A percentile compares a stretch with the other conserved stretches of the same genome.
Evolutionary conservation across 2,329 filamentous ascomycete species (phyloP).

Genomic region (Didymellaceae sp.): DNA sequence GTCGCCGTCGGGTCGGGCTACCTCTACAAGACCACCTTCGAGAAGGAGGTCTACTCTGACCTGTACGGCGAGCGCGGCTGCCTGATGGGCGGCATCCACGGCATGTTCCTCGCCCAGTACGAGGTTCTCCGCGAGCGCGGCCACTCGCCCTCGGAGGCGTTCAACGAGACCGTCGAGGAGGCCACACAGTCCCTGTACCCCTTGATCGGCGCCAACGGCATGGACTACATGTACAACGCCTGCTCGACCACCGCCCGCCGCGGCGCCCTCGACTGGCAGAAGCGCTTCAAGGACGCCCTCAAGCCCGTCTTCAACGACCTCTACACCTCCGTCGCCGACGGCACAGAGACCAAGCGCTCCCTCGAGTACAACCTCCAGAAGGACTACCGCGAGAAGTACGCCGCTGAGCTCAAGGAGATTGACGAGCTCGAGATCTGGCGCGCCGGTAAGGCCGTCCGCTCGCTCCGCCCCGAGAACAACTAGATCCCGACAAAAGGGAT

Average conservation of each 20-base stretch:
- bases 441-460: slow-evolving; percentile 93
- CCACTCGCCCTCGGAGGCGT: slow-evolving; percentile 96
- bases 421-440: slow-evolving; percentile 98
- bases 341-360: slow-evolving; percentile 92
- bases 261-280: slow-evolving; percentile 98
- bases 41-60: slow-evolving; percentile 99
- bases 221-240: slow-evolving; percentile 99
- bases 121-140: slow-evolving; percentile 99
- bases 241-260: slow-evolving; percentile 98
- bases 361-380: slow-evolving; percentile 95
- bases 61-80: slow-evolving; percentile 99
- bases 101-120: slow-evolving; percentile 99
- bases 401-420: slow-evolving; percentile 99
- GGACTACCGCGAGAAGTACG: slow-evolving; percentile 97
- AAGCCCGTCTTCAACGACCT: slow-evolving; percentile 99
- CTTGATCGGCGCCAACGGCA: slow-evolving; percentile 94
- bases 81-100: slow-evolving; percentile 99
- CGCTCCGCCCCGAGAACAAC: slow-evolving; percentile 50
- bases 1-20: slow-evolving; percentile 97
- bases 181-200: slow-evolving; percentile 98
- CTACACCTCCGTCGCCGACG: slow-evolving; percentile 90
- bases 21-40: slow-evolving; percentile 99
- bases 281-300: slow-evolving; percentile 94
- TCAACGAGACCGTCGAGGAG: slow-evolving; percentile 99
- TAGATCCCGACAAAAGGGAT: too few species aligned